Evolutionary conservation across 2,329 filamentous ascomycete genomes (phyloP), one percentile per base, ranked within the genome.

Genomic region (Penicillium sp.): DNA sequence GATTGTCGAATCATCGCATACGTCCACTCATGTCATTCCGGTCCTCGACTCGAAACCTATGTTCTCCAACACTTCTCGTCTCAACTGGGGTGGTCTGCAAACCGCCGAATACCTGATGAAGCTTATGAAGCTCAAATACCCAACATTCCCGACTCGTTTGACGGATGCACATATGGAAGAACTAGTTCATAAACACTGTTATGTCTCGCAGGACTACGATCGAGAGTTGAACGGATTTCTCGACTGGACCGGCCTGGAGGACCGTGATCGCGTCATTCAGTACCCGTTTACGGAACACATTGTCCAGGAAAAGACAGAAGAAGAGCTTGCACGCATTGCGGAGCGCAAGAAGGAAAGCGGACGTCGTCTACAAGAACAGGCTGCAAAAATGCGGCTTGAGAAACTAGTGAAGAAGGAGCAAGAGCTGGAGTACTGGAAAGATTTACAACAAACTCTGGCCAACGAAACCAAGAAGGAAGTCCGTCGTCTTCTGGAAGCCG

Each of bases 281-380:
- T 95, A 95, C 60, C 93, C 93, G 0, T 99, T 83, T 65, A 95
- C 89, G 0, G 93, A 99, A 70, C 91, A 95, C 57, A 77, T 97
- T 2, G 77, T 96, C 1, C 73, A 91, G 0, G 88, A 95, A 66
- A 99, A 99, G 75, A 93, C 87, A 1, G 89, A 95, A 64, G 93
- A 97, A 67, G 93, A 99, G 68, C 79, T 99, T 13, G 89, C 88
- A 2, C 80, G 84, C 34, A 89, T 95, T 56, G 90, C 92, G 10
- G 93, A 99, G 75, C 87, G 92, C 67, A 89, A 95, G 65, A 95
- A 95, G 68, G 93, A 99, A 71, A 93, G 89, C 59, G 93, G 93
- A 0, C 80, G 93, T 56, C 80, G 95, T 38, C 68, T 99, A 22
- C 93, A 99, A 69, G 90, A 96, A 63, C 93, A 99, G 70, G 93